Base-by-base conservation (phyloP, 2,329 filamentous ascomycete species). In the Stemphylium vesicarium region DNA sequence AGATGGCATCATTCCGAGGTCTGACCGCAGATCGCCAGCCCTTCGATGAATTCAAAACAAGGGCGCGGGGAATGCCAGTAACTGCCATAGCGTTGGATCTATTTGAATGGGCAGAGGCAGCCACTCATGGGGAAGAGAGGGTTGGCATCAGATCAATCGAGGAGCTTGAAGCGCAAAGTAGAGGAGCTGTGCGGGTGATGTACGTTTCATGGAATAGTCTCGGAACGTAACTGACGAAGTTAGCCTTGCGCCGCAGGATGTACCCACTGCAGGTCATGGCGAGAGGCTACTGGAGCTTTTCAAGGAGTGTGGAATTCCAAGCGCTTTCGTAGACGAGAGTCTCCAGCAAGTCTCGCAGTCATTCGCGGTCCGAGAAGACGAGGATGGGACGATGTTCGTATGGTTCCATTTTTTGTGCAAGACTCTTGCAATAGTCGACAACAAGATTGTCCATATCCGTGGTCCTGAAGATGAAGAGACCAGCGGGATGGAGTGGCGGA, bases 351-450 rank as follows among this genome's bases (percentile, higher is more conserved):
- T 67, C 12, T 67, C 69, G 16, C 65, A 70, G 18, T 71, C 69
- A 0, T 72, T 72, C 40, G 66, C 67, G n/a, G 57, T 52, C 10
- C 58, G 56, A 15, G 59, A 47, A 31, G 62, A 66, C 24, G 47
- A 50, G 1, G 51, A 65, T 37, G 60, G 58, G 4, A 64, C 61
- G 4, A 45, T 43, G 5, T 63, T 59, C 20, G 49, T 64, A 1
- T 73, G 69, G 68, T 71, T 72, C 26, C 70, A 74, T 40, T 62
- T 70, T 26, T 56, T 74, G n/a, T 64, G 60, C 26, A 71, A 71
- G 26, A 59, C 63, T 18, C 38, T 71, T 12, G 51, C 46, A n/a
- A 20, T 62, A 4, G n/a, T 44, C 2, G 33, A 57, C 5, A 45
- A 52, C 6, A 47, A 46, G 8, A 62, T 59, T 15, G 50, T 62